Evolutionary conservation across 306 rosid genomes (phyloP), one percentile per base, ranked within the genome.

Genomic region (Glycine tomentella): DNA sequence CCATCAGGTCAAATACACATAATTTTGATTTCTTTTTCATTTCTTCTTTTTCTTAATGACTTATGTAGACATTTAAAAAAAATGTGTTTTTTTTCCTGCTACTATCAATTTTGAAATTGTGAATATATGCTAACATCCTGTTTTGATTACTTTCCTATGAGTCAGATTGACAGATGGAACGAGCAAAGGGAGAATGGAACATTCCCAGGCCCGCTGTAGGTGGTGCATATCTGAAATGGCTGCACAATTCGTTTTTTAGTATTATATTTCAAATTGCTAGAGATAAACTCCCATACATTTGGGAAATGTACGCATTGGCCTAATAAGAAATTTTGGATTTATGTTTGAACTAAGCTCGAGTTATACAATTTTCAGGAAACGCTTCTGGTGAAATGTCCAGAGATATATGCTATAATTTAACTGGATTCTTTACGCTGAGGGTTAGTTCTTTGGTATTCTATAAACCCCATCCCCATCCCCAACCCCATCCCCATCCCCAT

Each of bases 131-230:
- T 71, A 69, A 74, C 76, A 3, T 1, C 69, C 61, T 13, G 10
- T 42, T 78, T 61, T 69, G 36, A 44, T 64, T 7, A n/a, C 14
- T 75, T 58, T 74, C 69, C 76, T 55, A 36, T 76, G 68, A 73
- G 64, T 62, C 94, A 96, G 99, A 57, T 96, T 61, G 99, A 96
- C 52, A 87, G 90, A 79, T 93, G 99, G 99, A 96, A 96, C 49
- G 99, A 96, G 84, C 99, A 93, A 83, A 92, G 98, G 84, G 99
- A 93, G 90, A 93, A 88, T 1, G 98, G 99, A 90, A 86, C 97
- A 72, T 96, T 93, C 84, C 99, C 99, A 9, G 98, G 99, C 44
- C 99, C 97, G 4, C 95, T 96, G 86, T 96, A 93, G 89, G 74
- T 40, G 83, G 67, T 34, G 53, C 48, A 65, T 56, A 74, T 80